Conservation (phyloP, 1,139 yeast genomes). For the Arxiozyma heterogenica region DNA sequence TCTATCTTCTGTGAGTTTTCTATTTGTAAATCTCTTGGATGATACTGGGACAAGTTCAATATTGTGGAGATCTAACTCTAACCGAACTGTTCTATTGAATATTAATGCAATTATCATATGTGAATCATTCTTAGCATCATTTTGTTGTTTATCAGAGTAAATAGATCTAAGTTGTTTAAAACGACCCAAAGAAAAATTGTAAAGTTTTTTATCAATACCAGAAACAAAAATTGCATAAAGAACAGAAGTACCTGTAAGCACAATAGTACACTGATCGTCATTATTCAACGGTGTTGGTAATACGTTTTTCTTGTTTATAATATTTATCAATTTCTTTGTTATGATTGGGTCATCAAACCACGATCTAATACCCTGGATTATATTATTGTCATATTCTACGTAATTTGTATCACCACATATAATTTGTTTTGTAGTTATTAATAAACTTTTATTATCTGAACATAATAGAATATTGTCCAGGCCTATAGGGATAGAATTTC, state of each 20-base stretch:
- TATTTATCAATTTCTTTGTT: neutral
- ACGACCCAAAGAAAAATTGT: neutral
- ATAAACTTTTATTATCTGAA: conserved; percentile 8
- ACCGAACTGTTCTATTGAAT: neutral
- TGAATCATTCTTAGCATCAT: neutral
- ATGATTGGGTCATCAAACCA: conserved; percentile 10
- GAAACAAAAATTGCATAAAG: neutral
- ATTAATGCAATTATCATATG: neutral
- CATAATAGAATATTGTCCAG: conserved; percentile 12
- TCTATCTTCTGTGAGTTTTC: neutral
- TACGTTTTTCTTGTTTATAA: neutral
- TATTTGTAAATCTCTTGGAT: neutral
- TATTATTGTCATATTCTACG: conserved; percentile 4
- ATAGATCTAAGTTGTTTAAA: neutral
- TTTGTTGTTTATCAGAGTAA: neutral
- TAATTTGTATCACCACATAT: conserved; percentile 24
- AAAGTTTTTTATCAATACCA: neutral
- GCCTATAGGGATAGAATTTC: conserved; percentile 17
- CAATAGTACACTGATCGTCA: neutral
- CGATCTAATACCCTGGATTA: conserved; percentile 13
- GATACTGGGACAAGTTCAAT: neutral
- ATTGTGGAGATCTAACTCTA: neutral
- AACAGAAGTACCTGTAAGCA: neutral
- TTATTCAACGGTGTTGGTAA: neutral
- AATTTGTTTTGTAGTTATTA: conserved; percentile 24